Evolutionary conservation across 1,284 basidiomycete genomes (phyloP).

Genomic region (Pyrrhoderma lamaoense): DNA sequence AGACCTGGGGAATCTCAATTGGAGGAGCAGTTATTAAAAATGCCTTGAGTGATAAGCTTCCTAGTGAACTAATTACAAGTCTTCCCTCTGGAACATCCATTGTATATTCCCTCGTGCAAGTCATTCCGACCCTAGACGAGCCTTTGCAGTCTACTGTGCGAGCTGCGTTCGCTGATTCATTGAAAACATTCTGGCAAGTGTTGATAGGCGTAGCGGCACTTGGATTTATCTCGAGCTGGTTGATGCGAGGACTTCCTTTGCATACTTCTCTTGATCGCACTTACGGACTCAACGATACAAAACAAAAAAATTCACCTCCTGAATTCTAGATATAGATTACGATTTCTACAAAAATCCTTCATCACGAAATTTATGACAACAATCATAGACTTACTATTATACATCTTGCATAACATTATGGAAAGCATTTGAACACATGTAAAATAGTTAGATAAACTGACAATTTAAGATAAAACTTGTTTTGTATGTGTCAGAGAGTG

Average conservation of each 20-base stretch:
- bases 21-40: conserved; percentile 34
- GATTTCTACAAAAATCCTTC: no score
- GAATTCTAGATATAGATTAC: no score
- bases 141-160: conserved; percentile 28
- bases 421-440: no score
- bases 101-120: conserved; percentile 32
- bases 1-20: conserved; percentile 36
- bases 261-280: not conserved
- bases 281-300: not conserved
- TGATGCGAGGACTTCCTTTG: conserved; percentile 26
- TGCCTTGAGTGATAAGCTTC: conserved; percentile 29
- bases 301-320: no score
- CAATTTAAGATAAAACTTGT: no score
- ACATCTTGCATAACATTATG: no score
- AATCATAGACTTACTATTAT: no score
- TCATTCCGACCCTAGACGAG: conserved; percentile 27
- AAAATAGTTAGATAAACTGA: no score
- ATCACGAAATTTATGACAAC: no score
- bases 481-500: no score
- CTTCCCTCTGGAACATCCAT: conserved; percentile 30
- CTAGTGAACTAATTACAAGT: conserved; percentile 25
- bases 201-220: conserved; percentile 25
- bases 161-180: conserved; percentile 29
- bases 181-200: conserved; percentile 30
- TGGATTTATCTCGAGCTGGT: conserved; percentile 27